Conservation (phyloP, 2,329 filamentous ascomycete species). For the Aphanoascus verrucosus region DNA sequence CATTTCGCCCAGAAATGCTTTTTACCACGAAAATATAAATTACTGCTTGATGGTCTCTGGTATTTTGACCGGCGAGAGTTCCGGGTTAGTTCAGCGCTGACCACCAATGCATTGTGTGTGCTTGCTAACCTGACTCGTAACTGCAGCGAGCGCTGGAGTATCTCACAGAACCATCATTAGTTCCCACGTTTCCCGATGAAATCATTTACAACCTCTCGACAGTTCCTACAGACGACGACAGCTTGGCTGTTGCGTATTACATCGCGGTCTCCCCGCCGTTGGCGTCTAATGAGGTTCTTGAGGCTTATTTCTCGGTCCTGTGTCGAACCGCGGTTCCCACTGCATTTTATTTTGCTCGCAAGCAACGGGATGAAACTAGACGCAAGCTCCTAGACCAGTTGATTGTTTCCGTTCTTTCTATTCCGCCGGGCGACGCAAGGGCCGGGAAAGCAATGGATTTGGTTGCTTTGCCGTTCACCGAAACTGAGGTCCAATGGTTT, state of each 20-base stretch:
- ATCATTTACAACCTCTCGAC: slow-evolving; percentile 61
- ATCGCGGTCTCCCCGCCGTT: slow-evolving; percentile 63
- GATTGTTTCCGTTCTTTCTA: slow-evolving; percentile 47
- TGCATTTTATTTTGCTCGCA: slow-evolving; percentile 62
- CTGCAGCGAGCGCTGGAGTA: slow-evolving; percentile 57
- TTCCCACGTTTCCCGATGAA: slow-evolving; percentile 72
- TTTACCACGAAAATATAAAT: slow-evolving; percentile 64
- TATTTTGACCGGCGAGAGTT: slow-evolving; percentile 64
- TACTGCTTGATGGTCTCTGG: slow-evolving; percentile 76
- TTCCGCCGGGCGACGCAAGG: slow-evolving; percentile 29
- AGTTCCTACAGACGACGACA: slow-evolving; percentile 49
- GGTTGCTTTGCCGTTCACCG: slow-evolving; percentile 60
- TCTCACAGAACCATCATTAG: slow-evolving; percentile 67
- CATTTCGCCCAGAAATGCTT: slow-evolving; percentile 54
- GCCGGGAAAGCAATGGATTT: slow-evolving; percentile 56
- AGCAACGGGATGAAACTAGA: slow-evolving; percentile 51
- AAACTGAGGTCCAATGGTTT: slow-evolving; percentile 63
- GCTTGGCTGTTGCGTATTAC: slow-evolving; percentile 65
- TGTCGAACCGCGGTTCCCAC: slow-evolving; percentile 57
- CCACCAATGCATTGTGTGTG: background rate
- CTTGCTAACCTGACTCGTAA: background rate
- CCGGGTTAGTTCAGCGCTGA: slow-evolving; percentile 36
- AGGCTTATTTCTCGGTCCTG: slow-evolving; percentile 59
- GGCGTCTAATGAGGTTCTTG: slow-evolving; percentile 50
- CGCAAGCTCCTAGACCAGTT: slow-evolving; percentile 57